These are phyloP conservation scores for Paramarasmius palmivorus DNA, from an alignment of 1,284 basidiomycete species.

Conservation along the genomic window DNA sequence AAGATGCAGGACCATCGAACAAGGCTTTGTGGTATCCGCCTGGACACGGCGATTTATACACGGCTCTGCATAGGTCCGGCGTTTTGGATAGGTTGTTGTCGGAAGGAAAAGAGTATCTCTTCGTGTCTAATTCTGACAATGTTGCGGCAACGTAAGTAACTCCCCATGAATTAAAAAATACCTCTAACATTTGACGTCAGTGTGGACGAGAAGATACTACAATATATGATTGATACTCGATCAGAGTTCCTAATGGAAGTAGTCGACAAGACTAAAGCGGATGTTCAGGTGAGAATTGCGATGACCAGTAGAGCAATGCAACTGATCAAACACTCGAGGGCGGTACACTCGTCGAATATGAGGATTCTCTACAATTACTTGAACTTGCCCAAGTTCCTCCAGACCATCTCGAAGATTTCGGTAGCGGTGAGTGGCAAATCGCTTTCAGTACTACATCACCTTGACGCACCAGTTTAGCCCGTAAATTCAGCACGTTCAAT, in stretches of 20 bases:
- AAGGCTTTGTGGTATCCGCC: constrained; percentile 94
- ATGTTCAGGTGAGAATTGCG: constrained; percentile 74
- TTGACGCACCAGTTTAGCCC: constrained; percentile 44
- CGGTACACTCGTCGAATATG: constrained; percentile 97
- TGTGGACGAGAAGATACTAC: constrained; percentile 81
- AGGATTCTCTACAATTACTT: constrained; percentile 91
- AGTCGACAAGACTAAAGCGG: constrained; percentile 99
- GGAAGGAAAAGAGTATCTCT: constrained; percentile 98
- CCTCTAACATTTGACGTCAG: constrained; percentile 31
- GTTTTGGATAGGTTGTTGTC: constrained; percentile 93
- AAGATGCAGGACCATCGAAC: constrained; percentile 89
- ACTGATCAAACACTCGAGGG: constrained; percentile 51
- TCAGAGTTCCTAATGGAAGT: constrained; percentile 98
- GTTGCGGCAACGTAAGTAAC: constrained; percentile 90
- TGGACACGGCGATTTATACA: constrained; percentile 97
- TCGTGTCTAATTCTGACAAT: constrained; percentile 99
- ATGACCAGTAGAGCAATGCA: not conserved
- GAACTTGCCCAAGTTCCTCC: constrained; percentile 99
- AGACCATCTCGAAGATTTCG: constrained; percentile 99
- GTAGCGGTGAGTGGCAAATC: constrained; percentile 55
- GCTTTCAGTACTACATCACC: constrained; percentile 1
- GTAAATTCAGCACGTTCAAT: constrained; percentile 97
- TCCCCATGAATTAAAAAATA: constrained; percentile 15
- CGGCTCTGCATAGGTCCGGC: constrained; percentile 92
- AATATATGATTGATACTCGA: constrained; percentile 88